Base-by-base conservation (phyloP, 192 early-diverging fungal genomes). In the Piromyces finnis region DNA sequence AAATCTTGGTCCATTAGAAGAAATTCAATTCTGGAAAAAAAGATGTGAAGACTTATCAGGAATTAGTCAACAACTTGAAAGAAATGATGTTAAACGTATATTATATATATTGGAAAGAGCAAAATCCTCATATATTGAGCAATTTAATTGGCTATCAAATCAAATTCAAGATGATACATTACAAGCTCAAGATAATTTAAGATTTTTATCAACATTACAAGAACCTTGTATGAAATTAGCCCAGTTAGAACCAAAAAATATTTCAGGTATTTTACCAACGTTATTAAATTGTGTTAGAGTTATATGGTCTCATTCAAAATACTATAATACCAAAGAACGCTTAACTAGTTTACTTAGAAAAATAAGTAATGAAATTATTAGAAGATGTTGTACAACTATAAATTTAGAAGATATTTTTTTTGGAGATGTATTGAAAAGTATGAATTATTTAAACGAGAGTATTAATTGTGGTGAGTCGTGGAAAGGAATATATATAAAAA, bases 121-220 rank as follows among this genome's bases (percentile, higher is more conserved):
- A 29, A 91, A 91, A 80, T 90, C 88, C 13, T 88, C 87, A 4
- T 91, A 90, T 79, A 81, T 91, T 18, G 90, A 91, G 77, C 90
- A 91, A 77, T 91, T 91, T 81, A 39, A 84, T 26, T 84, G 89
- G 15, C 83, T 91, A 29, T 89, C 88, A 12, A 88, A 90, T 83
- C 82, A 88, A 22, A 91, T 91, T 77, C 87, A 91, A 80, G 90
- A 91, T 51, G 89, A 88, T 29, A 90, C 88, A 12, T 79, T 86
- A 41, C 88, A 91, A 78, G 90, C 90, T 4, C 87, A 89, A 81
- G 90, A 91, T 80, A 91, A 91, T 79, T 84, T 91, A n/a, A 91
- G 88, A 81, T 91, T 91, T 82, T 84, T 91, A 32, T 90, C 87
- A 13, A 85, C 85, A 0, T 82, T 91, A 41, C 87, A 68, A 85